phyloP scores from a whole-genome alignment of 2,329 filamentous ascomycete genomes.

The Fusarium multiceps region DNA sequence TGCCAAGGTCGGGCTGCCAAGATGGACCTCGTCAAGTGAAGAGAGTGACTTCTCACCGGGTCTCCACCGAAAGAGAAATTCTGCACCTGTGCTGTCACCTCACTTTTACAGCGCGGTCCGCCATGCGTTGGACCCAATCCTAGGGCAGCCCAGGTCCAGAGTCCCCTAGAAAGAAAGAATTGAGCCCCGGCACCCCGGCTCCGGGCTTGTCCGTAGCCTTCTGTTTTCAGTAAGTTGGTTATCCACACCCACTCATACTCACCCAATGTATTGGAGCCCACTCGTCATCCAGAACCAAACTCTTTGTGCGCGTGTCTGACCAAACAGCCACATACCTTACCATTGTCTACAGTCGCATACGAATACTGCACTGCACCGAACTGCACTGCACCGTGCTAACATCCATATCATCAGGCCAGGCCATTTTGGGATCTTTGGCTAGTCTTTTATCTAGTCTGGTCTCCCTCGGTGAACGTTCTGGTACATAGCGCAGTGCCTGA shows the following conservation, averaged over 20 bases:
- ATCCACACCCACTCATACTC: conserved; percentile 25
- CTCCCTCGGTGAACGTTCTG: conserved; percentile 50
- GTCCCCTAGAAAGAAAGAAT: conserved; percentile 10
- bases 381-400: neutral
- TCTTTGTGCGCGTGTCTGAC: conserved; percentile 36
- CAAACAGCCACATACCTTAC: conserved; percentile 23
- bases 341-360: conserved; percentile 12
- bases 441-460: conserved; percentile 32
- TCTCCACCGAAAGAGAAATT: conserved; percentile 30
- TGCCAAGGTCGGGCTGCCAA: conserved; percentile 15
- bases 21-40: conserved; percentile 14
- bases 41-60: conserved; percentile 14
- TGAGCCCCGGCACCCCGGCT: conserved; percentile 8
- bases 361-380: neutral
- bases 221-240: conserved; percentile 9
- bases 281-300: conserved; percentile 31
- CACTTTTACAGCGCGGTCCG: conserved; percentile 26
- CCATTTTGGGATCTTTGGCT: conserved; percentile 32
- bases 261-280: conserved; percentile 16
- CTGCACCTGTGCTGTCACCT: conserved; percentile 6
- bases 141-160: neutral
- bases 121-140: neutral
- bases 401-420: conserved; percentile 10
- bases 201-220: conserved; percentile 19
- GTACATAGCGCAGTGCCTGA: conserved; percentile 43